Evolutionary conservation across 306 rosid genomes (phyloP), one percentile per base, ranked within the genome.

Genomic region (Acacia acuminata): DNA sequence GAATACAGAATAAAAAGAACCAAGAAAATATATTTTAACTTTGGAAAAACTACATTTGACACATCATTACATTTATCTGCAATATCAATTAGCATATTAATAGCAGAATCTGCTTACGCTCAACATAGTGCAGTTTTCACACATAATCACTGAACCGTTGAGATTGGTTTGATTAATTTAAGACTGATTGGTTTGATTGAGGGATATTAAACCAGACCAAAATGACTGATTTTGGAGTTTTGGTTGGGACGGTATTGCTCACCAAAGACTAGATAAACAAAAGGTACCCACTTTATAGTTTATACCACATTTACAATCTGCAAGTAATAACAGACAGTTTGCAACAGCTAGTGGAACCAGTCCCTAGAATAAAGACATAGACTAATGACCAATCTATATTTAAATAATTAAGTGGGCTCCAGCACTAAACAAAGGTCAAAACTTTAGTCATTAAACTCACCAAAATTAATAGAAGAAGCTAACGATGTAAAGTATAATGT

Each of bases 401-500:
- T 22, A 55, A 25, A 36, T 22, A 50, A 44, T 40, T 19, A 44
- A 81, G 34, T 7, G 13, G 56, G 43, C 58, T 47, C 87, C 87
- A 87, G 63, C 74, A 81, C 3, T 70, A 68, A 60, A 65, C 12
- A 45, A 43, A 81, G 51, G 65, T 19, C 43, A 45, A 74, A 34
- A 8, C 25, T 15, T 34, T 3, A 24, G 22, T 16, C 66, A 25
- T 43, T 56, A 27, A 14, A 71, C 86, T 82, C 83, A 84, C 90
- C 90, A 87, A 43, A 44, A 38, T 60, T 42, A 56, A 75, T 20
- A 24, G 85, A 68, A 0, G 88, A 83, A 74, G 89, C 84, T 19
- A 82, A 76, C n/a, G 83, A 73, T 16, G 87, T 64, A 87, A 90
- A 90, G 79, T 87, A 88, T 70, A 90, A 84, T 85, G 24, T 79